These are phyloP conservation scores for Leccinum subrobustum DNA, from an alignment of 1,284 basidiomycete genomes.

Conservation along the genomic window DNA sequence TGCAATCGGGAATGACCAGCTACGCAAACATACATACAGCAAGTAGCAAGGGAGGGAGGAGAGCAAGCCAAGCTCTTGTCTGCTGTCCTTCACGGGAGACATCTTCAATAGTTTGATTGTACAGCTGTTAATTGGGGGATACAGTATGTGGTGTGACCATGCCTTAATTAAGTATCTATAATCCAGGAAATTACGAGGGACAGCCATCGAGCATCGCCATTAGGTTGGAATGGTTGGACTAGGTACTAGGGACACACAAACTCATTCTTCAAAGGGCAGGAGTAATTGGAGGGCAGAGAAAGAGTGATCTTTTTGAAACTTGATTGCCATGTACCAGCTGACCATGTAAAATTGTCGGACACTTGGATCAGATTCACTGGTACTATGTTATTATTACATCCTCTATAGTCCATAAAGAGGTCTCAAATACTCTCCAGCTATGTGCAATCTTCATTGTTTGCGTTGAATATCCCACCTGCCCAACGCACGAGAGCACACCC, in stretches of 20 bases:
- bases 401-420: slow-evolving; percentile 1
- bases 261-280: too few species aligned
- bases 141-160: too few species aligned
- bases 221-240: neutral
- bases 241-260: too few species aligned
- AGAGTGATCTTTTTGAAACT: neutral
- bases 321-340: neutral
- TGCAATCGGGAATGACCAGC: neutral
- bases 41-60: neutral
- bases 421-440: slow-evolving; percentile 1
- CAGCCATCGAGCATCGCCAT: too few species aligned
- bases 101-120: too few species aligned
- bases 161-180: too few species aligned
- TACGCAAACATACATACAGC: neutral
- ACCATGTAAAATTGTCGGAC: neutral
- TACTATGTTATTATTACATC: slow-evolving; percentile 8
- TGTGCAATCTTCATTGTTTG: slow-evolving; percentile 16
- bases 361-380: neutral
- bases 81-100: neutral
- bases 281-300: neutral
- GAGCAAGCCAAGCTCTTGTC: neutral
- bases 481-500: slow-evolving; percentile 49
- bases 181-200: too few species aligned
- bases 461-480: slow-evolving; percentile 37
- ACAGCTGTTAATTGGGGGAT: too few species aligned